Evolutionary conservation across 2,329 filamentous ascomycete species (phyloP).

Genomic region (Colletotrichum musicola): DNA sequence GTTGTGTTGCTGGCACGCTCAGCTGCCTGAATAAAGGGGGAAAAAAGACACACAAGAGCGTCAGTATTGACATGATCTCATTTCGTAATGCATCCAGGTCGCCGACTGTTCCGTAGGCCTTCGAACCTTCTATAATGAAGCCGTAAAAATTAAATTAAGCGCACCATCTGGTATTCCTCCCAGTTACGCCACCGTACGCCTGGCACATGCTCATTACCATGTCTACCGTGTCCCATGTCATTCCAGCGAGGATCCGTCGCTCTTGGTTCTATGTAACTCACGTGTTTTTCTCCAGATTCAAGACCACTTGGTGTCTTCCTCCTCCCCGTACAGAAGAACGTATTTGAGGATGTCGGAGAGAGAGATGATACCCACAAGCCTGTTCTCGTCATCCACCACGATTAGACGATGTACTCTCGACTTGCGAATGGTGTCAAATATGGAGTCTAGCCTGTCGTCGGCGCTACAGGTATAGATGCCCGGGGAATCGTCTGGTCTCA

Average conservation of each 20-base stretch:
- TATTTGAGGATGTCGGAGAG: constrained; percentile 97
- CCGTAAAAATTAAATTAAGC: constrained; percentile 28
- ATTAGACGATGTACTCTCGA: constrained; percentile 94
- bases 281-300: constrained; percentile 28
- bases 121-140: constrained; percentile 37
- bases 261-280: constrained; percentile 37
- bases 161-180: constrained; percentile 40
- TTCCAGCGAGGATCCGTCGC: constrained; percentile 39
- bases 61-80: constrained; percentile 33
- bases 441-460: constrained; percentile 91
- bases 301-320: constrained; percentile 53
- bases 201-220: constrained; percentile 46
- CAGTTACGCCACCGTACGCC: constrained; percentile 47
- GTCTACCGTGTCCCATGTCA: constrained; percentile 36
- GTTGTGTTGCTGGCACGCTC: background rate
- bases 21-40: background rate
- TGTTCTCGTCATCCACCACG: constrained; percentile 90
- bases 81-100: constrained; percentile 37
- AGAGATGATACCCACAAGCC: constrained; percentile 89
- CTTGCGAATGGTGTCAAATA: constrained; percentile 96
- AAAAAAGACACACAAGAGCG: background rate
- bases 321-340: constrained; percentile 84
- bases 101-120: constrained; percentile 21
- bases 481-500: constrained; percentile 89
- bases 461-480: constrained; percentile 97